Evolutionary conservation across 2,329 filamentous ascomycete species (phyloP), one percentile per base, ranked within the genome.

Genomic region (Monosporascus sp.): DNA sequence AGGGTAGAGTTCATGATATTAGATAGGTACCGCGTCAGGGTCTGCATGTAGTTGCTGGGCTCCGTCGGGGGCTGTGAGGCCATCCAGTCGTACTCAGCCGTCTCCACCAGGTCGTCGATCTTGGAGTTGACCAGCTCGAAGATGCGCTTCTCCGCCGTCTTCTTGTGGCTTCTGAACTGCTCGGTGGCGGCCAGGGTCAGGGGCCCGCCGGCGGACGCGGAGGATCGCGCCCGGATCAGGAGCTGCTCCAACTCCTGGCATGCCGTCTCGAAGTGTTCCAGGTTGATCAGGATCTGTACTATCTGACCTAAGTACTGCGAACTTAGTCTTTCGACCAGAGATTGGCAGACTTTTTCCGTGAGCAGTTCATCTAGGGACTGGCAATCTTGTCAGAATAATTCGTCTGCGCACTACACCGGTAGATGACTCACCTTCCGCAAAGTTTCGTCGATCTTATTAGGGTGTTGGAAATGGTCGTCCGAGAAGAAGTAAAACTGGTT

Each of bases 401-500:
- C n/a, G 24, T 15, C 14, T 20, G 22, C 4, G 25, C 48, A 14
- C 6, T 18, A n/a, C 22, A 1, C 2, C 3, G 20, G 45, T 20
- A 15, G 58, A 60, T 55, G 6, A 54, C 64, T 55, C 71, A 87
- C 89, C 70, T 87, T 88, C 68, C 88, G 87, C 6, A 99, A 77
- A 1, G 91, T 96, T 58, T 95, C 88, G 60, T 99, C 94, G 60
- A 99, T 96, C 50, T 95, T 82, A 57, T 83, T 87, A 1, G 90
- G 88, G 59, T 96, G 89, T 58, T 94, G 88, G 66, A 97, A 97
- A 67, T 97, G 91, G 65, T 97, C 92, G 64, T 96, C 92, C 8
- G 90, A 91, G 72, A 97, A 99, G 70, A 95, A 92, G 70, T 97
- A 97, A 65, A 99, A 97, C 66, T 97, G 92, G 69, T 97, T 97